Base-by-base conservation (phyloP, 2,329 filamentous ascomycete genomes). In the Scedosporium boydii region DNA sequence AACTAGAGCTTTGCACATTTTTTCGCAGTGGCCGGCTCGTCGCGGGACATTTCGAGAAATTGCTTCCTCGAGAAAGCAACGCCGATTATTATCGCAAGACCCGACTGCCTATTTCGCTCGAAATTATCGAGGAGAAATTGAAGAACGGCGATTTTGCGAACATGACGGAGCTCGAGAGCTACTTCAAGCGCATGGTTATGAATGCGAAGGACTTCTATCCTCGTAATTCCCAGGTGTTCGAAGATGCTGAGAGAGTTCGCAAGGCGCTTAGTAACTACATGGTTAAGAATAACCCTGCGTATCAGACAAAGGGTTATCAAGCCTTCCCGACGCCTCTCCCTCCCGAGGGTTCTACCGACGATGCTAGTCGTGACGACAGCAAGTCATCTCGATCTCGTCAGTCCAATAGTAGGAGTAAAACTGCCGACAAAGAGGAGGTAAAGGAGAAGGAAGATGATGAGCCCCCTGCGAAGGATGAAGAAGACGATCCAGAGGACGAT, bases 191-290 rank as follows among this genome's bases (percentile, higher is more conserved):
- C 66, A 89, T 96, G 82, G 88, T 96, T 62, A 82, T 86, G 66
- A 96, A 96, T 70, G 90, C 90, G 42, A 96, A 96, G 73, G 87
- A 91, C 61, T 95, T 86, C 75, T 93, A 93, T 70, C 81, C 87
- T 64, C 88, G 88, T 67, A 83, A 82, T 53, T 91, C 90, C 0
- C 77, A 85, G 63, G 81, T 89, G 44, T 93, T 88, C 70, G 88
- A 91, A 53, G 91, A 96, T 76, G 91, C 92, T 7, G 92, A 96
- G 74, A 86, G 91, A 58, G 84, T 96, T 56, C 84, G 92, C 57
- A 96, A 96, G 75, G 87, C 91, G 3, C 81, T 93, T 48, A 93
- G 89, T 72, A 93, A 93, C 69, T 91, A 87, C 73, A 96, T 96
- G 91, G 88, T 87, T 62, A 89, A 89, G 72, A 83, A 88, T 68